These are phyloP conservation scores for Metarhizium sp. DNA, from an alignment of 2,329 filamentous ascomycete genomes.

Conservation along the genomic window DNA sequence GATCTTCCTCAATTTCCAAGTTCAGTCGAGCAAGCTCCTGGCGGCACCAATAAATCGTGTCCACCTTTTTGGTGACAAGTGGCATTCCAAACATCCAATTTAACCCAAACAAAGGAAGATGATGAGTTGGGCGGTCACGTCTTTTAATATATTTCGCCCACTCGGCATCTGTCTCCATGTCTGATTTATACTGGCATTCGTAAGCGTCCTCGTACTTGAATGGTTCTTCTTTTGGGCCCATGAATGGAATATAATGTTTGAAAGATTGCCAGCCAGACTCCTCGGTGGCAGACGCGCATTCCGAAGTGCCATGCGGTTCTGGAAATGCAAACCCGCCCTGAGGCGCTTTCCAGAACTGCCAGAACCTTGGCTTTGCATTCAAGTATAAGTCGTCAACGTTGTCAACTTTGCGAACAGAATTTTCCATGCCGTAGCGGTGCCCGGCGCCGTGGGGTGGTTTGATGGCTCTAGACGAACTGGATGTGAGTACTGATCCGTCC, in stretches of 20 bases:
- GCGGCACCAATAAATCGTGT: conserved; percentile 88
- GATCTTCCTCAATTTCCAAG: conserved; percentile 83
- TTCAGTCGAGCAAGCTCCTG: conserved; percentile 81
- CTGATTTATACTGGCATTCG: conserved; percentile 46
- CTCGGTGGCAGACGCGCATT: conserved; percentile 25
- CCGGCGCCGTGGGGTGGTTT: not conserved
- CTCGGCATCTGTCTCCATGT: conserved; percentile 53
- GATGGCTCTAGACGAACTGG: conserved; percentile 23
- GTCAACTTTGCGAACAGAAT: conserved; percentile 42
- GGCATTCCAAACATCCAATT: conserved; percentile 73
- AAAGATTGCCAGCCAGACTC: conserved; percentile 43
- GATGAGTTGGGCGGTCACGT: conserved; percentile 78
- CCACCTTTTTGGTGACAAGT: conserved; percentile 78
- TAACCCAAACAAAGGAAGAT: conserved; percentile 52
- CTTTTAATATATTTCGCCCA: conserved; percentile 80
- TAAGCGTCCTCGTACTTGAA: conserved; percentile 54
- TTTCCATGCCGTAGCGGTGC: conserved; percentile 20
- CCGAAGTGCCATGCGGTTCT: conserved; percentile 46
- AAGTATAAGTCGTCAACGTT: conserved; percentile 41
- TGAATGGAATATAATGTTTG: conserved; percentile 39
- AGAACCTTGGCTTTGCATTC: conserved; percentile 40
- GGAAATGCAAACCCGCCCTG: conserved; percentile 52
- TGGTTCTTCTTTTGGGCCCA: conserved; percentile 30
- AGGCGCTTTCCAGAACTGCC: conserved; percentile 57
- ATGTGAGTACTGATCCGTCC: conserved; percentile 27